Conservation (phyloP, 106 monocot genomes). For the Phalaenopsis equestris region DNA sequence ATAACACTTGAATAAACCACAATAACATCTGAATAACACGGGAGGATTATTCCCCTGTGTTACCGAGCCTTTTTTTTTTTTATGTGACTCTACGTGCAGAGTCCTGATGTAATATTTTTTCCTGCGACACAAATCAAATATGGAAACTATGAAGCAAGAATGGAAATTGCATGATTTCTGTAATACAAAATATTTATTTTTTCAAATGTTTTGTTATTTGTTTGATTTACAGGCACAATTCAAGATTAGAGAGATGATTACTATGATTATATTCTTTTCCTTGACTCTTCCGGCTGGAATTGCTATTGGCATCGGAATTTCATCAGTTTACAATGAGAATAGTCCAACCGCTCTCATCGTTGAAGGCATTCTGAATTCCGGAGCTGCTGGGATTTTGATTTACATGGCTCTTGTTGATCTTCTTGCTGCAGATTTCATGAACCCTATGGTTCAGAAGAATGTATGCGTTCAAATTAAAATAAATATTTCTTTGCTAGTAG, state of each 20-base stretch:
- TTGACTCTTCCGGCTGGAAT: slow-evolving; percentile 17
- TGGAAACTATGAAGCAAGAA: too few relatives aligned
- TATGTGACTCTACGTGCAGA: too few relatives aligned
- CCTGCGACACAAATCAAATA: too few relatives aligned
- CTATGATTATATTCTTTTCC: slow-evolving; percentile 19
- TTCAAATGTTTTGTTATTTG: not conserved
- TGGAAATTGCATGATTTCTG: too few relatives aligned
- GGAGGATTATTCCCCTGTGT: too few relatives aligned
- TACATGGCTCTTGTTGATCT: slow-evolving; percentile 27
- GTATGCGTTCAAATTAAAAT: not conserved
- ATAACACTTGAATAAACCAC: too few relatives aligned
- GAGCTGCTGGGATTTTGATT: slow-evolving; percentile 20
- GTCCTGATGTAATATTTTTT: too few relatives aligned
- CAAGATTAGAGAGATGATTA: slow-evolving; percentile 7
- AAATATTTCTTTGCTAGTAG: slow-evolving; percentile 5
- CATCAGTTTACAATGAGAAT: slow-evolving; percentile 16
- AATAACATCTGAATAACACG: too few relatives aligned
- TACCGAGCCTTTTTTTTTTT: too few relatives aligned
- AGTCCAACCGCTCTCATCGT: slow-evolving; percentile 23
- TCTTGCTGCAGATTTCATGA: slow-evolving; percentile 22
- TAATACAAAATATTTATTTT: not conserved
- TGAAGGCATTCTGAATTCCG: slow-evolving; percentile 16
- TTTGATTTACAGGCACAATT: slow-evolving; percentile 15
- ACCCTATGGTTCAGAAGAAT: slow-evolving; percentile 14
- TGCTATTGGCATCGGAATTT: slow-evolving; percentile 19